A percentile compares a stretch with the other conserved stretches of the same genome.
Conservation (phyloP, 2,329 filamentous ascomycete genomes). For the Hymenoscyphus fraxineus region DNA sequence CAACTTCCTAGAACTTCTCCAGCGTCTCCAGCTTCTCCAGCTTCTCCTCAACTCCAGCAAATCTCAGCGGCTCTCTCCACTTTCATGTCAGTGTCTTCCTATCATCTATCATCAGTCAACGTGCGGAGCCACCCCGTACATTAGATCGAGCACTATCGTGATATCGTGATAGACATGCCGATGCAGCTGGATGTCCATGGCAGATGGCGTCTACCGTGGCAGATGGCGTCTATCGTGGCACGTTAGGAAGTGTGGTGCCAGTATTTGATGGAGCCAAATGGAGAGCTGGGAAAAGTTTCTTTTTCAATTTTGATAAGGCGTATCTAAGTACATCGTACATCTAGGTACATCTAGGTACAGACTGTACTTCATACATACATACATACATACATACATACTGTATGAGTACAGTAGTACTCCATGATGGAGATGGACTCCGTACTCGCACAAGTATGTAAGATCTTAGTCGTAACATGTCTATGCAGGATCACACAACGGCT, state of each 20-base stretch:
- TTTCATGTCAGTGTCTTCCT: background rate
- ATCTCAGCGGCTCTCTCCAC: background rate
- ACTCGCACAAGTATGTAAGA: background rate
- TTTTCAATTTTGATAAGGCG: constrained; percentile 1
- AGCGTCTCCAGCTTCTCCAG: background rate
- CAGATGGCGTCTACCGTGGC: background rate
- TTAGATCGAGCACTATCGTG: background rate
- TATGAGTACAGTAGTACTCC: too few species aligned
- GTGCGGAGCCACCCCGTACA: background rate
- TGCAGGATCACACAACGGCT: background rate
- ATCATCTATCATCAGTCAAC: background rate
- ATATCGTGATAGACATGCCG: background rate
- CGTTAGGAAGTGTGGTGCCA: background rate
- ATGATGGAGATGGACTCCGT: too few species aligned
- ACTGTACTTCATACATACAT: too few species aligned
- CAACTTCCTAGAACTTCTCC: background rate
- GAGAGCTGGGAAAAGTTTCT: too few species aligned
- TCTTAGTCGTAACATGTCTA: background rate
- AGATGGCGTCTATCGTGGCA: background rate
- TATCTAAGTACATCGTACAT: background rate
- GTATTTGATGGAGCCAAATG: background rate
- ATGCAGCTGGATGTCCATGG: background rate
- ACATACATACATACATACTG: too few species aligned
- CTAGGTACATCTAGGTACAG: too few species aligned
- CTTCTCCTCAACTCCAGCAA: background rate